Evolutionary conservation across 192 early-diverging fungal genomes (phyloP).

Genomic region (Podila horticola): DNA sequence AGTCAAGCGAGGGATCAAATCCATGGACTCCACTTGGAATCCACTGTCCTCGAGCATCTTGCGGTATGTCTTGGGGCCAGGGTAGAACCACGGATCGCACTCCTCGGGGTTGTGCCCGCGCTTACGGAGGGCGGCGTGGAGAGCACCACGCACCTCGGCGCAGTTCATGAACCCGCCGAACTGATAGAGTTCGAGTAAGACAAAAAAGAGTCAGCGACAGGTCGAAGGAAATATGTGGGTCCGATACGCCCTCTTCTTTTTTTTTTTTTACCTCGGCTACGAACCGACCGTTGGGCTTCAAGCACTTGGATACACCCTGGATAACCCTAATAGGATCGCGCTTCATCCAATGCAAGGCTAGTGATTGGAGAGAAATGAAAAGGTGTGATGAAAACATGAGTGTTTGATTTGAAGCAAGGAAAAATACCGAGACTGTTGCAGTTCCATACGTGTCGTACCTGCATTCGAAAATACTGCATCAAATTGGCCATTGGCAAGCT

Average conservation of each 20-base stretch:
- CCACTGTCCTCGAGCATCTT: slow-evolving; percentile 60
- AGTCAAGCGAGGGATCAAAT: slow-evolving; percentile 64
- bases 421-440: too few relatives aligned
- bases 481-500: slow-evolving; percentile 58
- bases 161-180: slow-evolving; percentile 32
- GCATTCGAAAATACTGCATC: slow-evolving; percentile 79
- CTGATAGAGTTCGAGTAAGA: not conserved
- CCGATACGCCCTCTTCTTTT: slow-evolving; percentile 34
- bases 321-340: slow-evolving; percentile 66
- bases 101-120: slow-evolving; percentile 53
- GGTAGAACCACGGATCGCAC: slow-evolving; percentile 55
- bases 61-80: slow-evolving; percentile 58
- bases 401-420: not conserved
- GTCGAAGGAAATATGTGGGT: not conserved
- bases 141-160: slow-evolving; percentile 14
- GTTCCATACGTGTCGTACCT: slow-evolving; percentile 34
- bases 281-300: slow-evolving; percentile 67
- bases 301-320: slow-evolving; percentile 59
- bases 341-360: slow-evolving; percentile 81
- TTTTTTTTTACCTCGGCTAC: slow-evolving; percentile 57
- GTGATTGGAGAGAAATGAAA: not conserved
- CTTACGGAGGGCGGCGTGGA: slow-evolving; percentile 49
- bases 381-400: not conserved
- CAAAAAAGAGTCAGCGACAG: not conserved
- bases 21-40: slow-evolving; percentile 58